Evolutionary conservation across 2,329 filamentous ascomycete species (phyloP).

Genomic region (Aspergillus novofumigatus): DNA sequence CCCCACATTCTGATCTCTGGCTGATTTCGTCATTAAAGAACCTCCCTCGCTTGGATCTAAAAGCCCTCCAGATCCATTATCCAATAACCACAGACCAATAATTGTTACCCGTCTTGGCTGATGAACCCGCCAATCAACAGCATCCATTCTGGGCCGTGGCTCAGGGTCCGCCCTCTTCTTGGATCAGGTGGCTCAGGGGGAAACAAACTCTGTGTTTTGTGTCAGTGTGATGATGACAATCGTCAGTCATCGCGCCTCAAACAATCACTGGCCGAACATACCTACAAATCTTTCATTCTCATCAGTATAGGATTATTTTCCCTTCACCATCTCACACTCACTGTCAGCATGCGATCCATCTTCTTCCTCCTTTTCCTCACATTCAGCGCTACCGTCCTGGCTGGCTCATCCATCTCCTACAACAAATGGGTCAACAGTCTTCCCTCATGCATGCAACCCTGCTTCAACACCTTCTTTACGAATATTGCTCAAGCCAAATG

Average conservation of each 20-base stretch:
- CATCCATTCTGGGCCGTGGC: neutral
- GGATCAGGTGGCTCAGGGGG: neutral
- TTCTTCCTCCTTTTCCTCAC: neutral
- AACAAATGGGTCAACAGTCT: slow-evolving; percentile 44
- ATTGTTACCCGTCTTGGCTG: neutral
- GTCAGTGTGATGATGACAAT: neutral
- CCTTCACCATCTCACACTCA: no score
- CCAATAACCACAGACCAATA: no score
- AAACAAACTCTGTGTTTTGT: neutral
- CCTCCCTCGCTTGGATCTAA: no score
- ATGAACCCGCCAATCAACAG: neutral
- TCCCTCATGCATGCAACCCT: neutral
- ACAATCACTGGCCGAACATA: no score
- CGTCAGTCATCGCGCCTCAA: neutral
- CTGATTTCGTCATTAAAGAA: neutral
- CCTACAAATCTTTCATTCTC: neutral
- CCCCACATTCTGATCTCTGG: neutral
- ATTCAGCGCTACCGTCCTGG: neutral
- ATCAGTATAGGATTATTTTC: neutral
- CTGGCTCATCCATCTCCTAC: slow-evolving; percentile 6
- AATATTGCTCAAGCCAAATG: neutral
- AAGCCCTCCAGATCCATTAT: no score
- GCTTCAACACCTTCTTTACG: neutral
- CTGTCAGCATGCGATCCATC: neutral
- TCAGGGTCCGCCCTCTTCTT: neutral